A percentile compares a stretch with the other conserved stretches of the same genome.
Evolutionary conservation across 768 basidiomycete genomes (phyloP).

Genomic region (Rossbeevera mucosa): DNA sequence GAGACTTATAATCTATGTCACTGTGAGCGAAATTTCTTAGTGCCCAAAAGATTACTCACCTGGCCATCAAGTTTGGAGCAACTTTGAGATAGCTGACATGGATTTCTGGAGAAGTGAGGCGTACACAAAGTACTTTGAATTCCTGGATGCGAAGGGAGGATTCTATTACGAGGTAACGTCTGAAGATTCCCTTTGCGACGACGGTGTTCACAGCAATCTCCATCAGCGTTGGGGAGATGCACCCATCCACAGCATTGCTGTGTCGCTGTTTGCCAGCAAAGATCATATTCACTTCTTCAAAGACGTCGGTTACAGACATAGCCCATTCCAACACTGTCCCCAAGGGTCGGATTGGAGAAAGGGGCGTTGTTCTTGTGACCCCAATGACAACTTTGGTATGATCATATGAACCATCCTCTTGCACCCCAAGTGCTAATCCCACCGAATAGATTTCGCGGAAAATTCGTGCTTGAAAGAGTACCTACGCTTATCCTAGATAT

Average conservation of each 20-base stretch:
- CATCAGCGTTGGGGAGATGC: conserved; percentile 90
- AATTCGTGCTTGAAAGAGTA: conserved; percentile 29
- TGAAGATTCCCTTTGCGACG: not conserved
- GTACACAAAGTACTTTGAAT: conserved; percentile 80
- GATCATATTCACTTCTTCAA: conserved; percentile 93
- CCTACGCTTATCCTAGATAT: conserved; percentile 24
- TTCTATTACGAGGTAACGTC: conserved; percentile 77
- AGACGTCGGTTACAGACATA: conserved; percentile 90
- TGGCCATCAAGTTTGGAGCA: conserved; percentile 69
- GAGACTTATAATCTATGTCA: conserved; percentile 62
- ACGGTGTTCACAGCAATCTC: conserved; percentile 1
- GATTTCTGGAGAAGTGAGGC: conserved; percentile 82
- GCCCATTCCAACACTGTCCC: conserved; percentile 92
- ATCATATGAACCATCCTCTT: not conserved
- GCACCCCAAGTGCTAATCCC: conserved; percentile 4
- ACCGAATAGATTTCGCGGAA: conserved; percentile 19
- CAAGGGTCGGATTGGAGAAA: conserved; percentile 66
- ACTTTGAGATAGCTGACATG: conserved; percentile 86
- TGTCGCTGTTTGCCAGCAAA: conserved; percentile 81
- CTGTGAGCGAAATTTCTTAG: conserved; percentile 36
- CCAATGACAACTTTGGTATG: conserved; percentile 68
- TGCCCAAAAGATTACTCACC: not conserved
- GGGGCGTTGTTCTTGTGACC: conserved; percentile 87
- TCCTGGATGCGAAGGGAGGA: conserved; percentile 73
- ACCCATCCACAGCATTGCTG: conserved; percentile 87